Base-by-base conservation (phyloP, 208 protist species). In the Wallacemonas collosoma region DNA sequence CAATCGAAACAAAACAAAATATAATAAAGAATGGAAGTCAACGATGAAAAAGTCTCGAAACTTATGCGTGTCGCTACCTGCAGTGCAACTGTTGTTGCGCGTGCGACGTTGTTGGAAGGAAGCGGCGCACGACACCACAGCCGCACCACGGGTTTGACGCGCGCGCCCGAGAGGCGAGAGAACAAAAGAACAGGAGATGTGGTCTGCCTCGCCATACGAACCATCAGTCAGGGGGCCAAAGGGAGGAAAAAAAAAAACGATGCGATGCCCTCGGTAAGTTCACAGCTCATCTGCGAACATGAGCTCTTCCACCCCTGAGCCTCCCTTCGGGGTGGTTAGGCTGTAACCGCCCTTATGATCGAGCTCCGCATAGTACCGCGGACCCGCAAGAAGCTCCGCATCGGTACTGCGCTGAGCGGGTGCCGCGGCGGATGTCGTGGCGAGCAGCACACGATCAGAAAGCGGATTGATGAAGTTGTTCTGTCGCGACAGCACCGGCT, bases 241-340 rank as follows among this genome's bases (percentile, higher is more conserved):
- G 26, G 26, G 0, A 57, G 26, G 53, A 57, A 68, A 54, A 55
- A 36, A 68, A 55, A 68, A 54, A 55, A 68, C 8, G 53, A 57
- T 57, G 17, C 0, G 26, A 26, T 26, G 26, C 26, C 26, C 26
- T 26, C 26, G 26, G 26, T 26, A 26, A 26, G 26, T 26, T 47
- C 61, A 71, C 66, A 71, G 53, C 53, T 71, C 66, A 35, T 71
- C 40, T 41, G 60, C 60, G 43, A 65, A 65, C 60, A 65, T 50
- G 7, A 65, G 60, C 1, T 65, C 60, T 41, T 65, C 60, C 5
- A 65, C 60, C 41, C 60, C 60, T 5, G 14, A 53, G 60, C 60
- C n/a, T 12, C 26, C 60, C 41, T 15, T 4, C 60, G 8, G 14
- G 5, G 36, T 48, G 60, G 12, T 41, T 41, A 53, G n/a, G 6